Evolutionary conservation across 306 rosid genomes (phyloP).

Genomic region (Dalbergia cochinchinensis): DNA sequence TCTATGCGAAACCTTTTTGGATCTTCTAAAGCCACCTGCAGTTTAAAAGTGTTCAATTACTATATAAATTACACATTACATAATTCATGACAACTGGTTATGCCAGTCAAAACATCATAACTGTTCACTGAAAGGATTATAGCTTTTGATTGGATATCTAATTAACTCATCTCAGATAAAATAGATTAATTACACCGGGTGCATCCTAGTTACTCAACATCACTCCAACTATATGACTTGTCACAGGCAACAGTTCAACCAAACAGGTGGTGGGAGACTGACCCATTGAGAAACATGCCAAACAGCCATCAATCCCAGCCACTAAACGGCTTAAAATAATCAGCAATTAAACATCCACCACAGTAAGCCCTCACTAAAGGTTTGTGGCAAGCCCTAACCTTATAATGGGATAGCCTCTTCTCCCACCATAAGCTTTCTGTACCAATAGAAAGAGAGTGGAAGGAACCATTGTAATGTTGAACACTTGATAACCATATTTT

Average conservation of each 20-base stretch:
- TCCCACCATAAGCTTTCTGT: too few relatives aligned
- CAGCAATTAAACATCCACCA: slow-evolving; percentile 7
- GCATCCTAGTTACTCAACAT: too few relatives aligned
- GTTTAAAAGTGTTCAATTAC: slow-evolving; percentile 36
- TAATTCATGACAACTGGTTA: slow-evolving; percentile 23
- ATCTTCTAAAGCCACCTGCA: slow-evolving; percentile 90
- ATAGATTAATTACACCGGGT: too few relatives aligned
- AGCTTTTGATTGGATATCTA: slow-evolving; percentile 7
- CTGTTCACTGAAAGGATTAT: slow-evolving; percentile 16
- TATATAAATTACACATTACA: background rate
- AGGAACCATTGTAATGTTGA: background rate
- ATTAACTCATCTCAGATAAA: background rate
- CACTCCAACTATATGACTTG: too few relatives aligned
- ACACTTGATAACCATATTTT: background rate
- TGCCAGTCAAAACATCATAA: background rate
- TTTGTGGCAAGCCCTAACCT: too few relatives aligned
- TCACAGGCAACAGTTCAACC: too few relatives aligned
- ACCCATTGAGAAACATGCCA: background rate
- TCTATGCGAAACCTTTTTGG: slow-evolving; percentile 89
- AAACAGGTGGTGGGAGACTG: background rate
- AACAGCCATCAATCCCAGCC: slow-evolving; percentile 1
- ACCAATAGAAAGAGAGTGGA: too few relatives aligned
- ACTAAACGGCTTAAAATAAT: background rate
- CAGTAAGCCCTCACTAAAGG: background rate
- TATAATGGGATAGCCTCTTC: too few relatives aligned